Conservation (phyloP, 495 filamentous ascomycete genomes). For the Xylaria intraflava region DNA sequence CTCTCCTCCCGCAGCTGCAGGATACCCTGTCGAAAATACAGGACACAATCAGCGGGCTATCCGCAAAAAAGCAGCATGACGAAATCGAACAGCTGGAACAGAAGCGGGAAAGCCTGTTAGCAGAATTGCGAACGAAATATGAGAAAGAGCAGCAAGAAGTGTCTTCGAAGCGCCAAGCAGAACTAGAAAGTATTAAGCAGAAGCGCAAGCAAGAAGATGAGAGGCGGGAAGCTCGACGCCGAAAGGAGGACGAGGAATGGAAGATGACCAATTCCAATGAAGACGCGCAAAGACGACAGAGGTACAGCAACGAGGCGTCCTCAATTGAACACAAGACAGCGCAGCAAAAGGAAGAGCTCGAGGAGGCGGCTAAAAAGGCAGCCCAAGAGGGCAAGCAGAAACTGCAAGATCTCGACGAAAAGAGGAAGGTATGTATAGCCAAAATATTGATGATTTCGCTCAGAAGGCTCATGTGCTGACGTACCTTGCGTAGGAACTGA, state of each 20-base stretch:
- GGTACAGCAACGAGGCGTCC: constrained; percentile 13
- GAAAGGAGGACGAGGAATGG: constrained; percentile 27
- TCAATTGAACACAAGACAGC: constrained; percentile 28
- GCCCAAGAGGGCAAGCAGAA: constrained; percentile 20
- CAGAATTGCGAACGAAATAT: constrained; percentile 18
- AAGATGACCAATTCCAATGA: constrained; percentile 13
- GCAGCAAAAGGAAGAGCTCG: constrained; percentile 21
- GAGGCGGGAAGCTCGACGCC: constrained; percentile 21
- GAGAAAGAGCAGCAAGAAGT: constrained; percentile 18
- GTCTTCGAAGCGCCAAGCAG: constrained; percentile 10
- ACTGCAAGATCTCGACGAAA: constrained; percentile 26
- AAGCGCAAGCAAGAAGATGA: constrained; percentile 29
- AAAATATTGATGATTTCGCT: background rate
- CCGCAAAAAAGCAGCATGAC: constrained; percentile 20
- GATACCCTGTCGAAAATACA: constrained; percentile 30
- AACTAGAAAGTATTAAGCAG: constrained; percentile 23
- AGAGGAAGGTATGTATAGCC: constrained; percentile 21
- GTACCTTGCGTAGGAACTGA: constrained; percentile 24
- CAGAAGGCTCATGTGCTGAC: background rate
- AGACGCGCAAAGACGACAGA: constrained; percentile 18
- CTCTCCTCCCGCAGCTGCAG: constrained; percentile 31
- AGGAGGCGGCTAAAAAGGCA: constrained; percentile 21
- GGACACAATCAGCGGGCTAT: constrained; percentile 20
- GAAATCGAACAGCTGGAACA: constrained; percentile 28
- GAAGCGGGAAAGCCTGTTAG: constrained; percentile 20